phyloP scores from a whole-genome alignment of 2,329 filamentous ascomycete genomes.

The Diaporthe citrichinensis region DNA sequence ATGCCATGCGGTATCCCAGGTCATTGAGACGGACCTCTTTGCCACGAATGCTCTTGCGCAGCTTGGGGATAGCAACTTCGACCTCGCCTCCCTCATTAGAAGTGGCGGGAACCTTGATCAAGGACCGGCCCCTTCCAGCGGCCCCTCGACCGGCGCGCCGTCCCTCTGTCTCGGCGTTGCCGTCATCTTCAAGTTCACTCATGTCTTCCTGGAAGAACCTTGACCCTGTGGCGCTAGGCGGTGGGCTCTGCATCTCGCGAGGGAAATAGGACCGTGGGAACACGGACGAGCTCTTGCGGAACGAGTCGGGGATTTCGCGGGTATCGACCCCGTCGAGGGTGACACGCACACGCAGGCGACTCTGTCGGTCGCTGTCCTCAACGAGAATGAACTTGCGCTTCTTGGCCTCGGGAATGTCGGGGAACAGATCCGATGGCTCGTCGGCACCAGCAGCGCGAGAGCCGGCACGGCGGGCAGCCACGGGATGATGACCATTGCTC shows the following conservation, averaged over 20 bases:
- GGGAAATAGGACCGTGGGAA: conserved; percentile 94
- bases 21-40: conserved; percentile 96
- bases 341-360: conserved; percentile 88
- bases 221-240: conserved; percentile 80
- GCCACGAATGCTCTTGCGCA: conserved; percentile 76
- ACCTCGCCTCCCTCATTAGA: conserved; percentile 76
- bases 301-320: conserved; percentile 95
- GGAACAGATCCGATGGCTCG: conserved; percentile 81
- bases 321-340: conserved; percentile 95
- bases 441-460: conserved; percentile 64
- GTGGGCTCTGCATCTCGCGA: conserved; percentile 90
- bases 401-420: conserved; percentile 89
- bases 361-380: conserved; percentile 86
- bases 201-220: conserved; percentile 80
- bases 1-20: conserved; percentile 94
- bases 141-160: conserved; percentile 55
- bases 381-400: conserved; percentile 97
- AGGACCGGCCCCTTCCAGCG: conserved; percentile 51
- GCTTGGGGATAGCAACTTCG: conserved; percentile 81
- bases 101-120: conserved; percentile 74
- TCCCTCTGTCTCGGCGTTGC: conserved; percentile 65
- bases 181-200: conserved; percentile 70
- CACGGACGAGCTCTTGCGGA: conserved; percentile 90
- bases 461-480: conserved; percentile 53
- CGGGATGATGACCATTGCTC: conserved; percentile 53